A percentile compares a stretch with the other conserved stretches of the same genome.
Conservation (phyloP, 345 rosid species). For the Firmiana major region DNA sequence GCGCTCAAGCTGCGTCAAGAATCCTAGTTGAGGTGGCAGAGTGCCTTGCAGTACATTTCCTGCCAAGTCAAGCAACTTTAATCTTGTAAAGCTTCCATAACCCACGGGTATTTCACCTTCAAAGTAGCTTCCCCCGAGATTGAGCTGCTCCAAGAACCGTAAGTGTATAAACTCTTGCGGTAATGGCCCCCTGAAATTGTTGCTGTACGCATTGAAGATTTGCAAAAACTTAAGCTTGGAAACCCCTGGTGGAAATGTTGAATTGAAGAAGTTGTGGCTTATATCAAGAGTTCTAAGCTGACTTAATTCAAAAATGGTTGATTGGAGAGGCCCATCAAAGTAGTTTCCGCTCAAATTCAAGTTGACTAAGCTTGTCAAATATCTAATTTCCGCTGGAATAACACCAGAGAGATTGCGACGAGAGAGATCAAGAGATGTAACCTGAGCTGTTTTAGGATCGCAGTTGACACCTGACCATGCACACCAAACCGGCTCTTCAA, state of each 20-base stretch:
- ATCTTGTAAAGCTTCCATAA: conserved; percentile 52
- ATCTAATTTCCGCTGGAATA: conserved; percentile 56
- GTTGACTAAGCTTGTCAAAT: conserved; percentile 53
- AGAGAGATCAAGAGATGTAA: conserved; percentile 79
- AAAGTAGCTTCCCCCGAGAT: conserved; percentile 96
- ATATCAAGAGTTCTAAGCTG: conserved; percentile 67
- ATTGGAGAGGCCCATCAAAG: conserved; percentile 53
- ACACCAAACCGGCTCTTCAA: conserved; percentile 58
- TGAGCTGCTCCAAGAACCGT: conserved; percentile 67
- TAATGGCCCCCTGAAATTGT: conserved; percentile 62
- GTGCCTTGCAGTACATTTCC: conserved; percentile 67
- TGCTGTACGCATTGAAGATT: conserved; percentile 72
- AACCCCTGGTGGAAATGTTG: conserved; percentile 65
- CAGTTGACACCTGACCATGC: conserved; percentile 86
- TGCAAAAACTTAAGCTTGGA: conserved; percentile 69
- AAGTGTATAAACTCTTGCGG: conserved; percentile 53
- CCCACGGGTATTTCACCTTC: conserved; percentile 62
- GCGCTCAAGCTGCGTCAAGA: conserved; percentile 52
- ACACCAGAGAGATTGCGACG: conserved; percentile 62
- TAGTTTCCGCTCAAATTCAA: conserved; percentile 70
- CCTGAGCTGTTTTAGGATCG: conserved; percentile 40
- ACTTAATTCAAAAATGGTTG: conserved; percentile 52
- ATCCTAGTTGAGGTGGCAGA: conserved; percentile 62
- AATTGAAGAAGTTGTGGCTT: conserved; percentile 75
- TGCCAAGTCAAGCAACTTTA: conserved; percentile 58